Evolutionary conservation across 305 asterid species (phyloP), one percentile per base, ranked within the genome.

Genomic region (Fraxinus latifolia): DNA sequence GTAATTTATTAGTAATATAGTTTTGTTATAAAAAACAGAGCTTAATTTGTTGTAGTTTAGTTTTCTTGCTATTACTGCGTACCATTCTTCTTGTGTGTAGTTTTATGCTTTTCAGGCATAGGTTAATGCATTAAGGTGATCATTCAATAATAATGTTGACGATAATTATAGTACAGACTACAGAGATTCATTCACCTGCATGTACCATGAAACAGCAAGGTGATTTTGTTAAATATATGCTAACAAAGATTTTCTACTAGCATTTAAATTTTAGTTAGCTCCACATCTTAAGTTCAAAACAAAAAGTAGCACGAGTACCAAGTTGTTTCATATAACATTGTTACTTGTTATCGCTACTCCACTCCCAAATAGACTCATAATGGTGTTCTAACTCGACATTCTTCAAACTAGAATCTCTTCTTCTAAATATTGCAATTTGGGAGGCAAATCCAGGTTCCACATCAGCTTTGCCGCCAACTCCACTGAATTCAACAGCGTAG

Each of bases 401-500:
- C 80, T 32, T 58, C 31, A n/a, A 23, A 47, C 68, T 68, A 62
- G 83, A 85, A 71, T 87, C 89, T 32, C 44, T 86, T 86, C 92
- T 90, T 82, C 89, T 93, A 79, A 96, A 96, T 74, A 96, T 92
- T 5, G 95, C 99, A 15, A 94, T 94, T 84, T 96, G 99, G 23
- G 99, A 93, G 15, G 97, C 98, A 73, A 94, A 94, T 9, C 99
- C 98, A 12, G 97, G 97, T 73, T 96, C 99, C 3, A 89, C 91
- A 23, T 87, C 94, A 34, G 83, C 90, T 9, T 71, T 82, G 32
- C 99, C 97, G 0, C 99, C 98, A 21, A 96, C 99, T 4, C 99
- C 98, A 36, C 97, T 88, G 84, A 93, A 94, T 62, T 90, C 94
- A 6, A 96, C 96, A 37, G 76, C 70, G 80, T 93, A 94, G 81